Conservation (phyloP, 176 grass and related monocot species). For the Oryza meyeriana region DNA sequence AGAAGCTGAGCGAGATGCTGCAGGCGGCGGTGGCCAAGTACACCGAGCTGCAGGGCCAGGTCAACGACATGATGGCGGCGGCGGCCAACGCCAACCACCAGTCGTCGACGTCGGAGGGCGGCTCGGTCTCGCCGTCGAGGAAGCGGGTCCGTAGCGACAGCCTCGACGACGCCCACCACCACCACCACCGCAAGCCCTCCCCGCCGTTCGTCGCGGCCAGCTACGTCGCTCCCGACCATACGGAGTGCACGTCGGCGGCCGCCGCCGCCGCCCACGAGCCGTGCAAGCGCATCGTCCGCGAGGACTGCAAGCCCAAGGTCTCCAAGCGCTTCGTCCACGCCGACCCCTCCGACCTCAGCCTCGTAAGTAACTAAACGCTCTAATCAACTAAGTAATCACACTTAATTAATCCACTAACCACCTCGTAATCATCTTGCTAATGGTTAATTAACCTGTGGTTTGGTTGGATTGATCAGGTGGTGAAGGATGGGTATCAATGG, state of each 20-base stretch:
- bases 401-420: background rate
- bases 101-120: constrained; percentile 43
- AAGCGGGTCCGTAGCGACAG: constrained; percentile 49
- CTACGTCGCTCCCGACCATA: background rate
- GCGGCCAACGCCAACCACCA: constrained; percentile 12
- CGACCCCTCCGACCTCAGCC: constrained; percentile 61
- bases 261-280: constrained; percentile 13
- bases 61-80: constrained; percentile 35
- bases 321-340: constrained; percentile 47
- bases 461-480: constrained; percentile 45
- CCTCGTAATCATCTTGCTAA: background rate
- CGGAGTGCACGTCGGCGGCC: constrained; percentile 45
- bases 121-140: constrained; percentile 39
- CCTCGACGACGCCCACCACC: constrained; percentile 38
- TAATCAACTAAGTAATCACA: background rate
- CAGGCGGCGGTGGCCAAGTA: constrained; percentile 52
- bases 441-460: background rate
- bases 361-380: constrained; percentile 42
- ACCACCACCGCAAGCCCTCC: constrained; percentile 24
- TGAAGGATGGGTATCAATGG: constrained; percentile 93
- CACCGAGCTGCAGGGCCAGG: constrained; percentile 41
- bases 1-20: constrained; percentile 51
- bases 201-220: background rate
- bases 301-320: constrained; percentile 44
- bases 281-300: constrained; percentile 41